Percentiles rank a stretch among this genome's conserved stretches.
Conservation (phyloP, 139 green algal genomes). For the Coccomyxa sp. region DNA sequence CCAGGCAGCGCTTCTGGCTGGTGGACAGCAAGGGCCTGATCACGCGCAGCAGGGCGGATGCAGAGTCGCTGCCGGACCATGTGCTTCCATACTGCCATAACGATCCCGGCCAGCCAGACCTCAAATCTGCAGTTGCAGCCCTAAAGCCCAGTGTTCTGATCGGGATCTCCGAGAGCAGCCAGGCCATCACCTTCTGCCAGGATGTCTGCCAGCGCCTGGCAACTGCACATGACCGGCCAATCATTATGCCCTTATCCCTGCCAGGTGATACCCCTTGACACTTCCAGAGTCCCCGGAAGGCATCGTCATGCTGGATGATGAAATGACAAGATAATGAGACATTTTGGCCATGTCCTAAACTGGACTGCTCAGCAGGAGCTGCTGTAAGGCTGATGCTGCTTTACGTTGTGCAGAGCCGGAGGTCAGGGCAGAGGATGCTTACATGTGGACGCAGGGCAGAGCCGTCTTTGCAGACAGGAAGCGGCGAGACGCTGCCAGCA, state of each 20-base stretch:
- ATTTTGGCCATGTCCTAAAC: too few species aligned
- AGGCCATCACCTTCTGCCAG: constrained; percentile 52
- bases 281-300: too few species aligned
- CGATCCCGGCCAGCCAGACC: constrained; percentile 28
- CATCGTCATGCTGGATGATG: too few species aligned
- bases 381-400: too few species aligned
- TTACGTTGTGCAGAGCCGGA: constrained; percentile 29
- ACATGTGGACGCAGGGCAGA: constrained; percentile 54
- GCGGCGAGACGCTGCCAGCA: neutral
- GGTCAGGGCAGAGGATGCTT: constrained; percentile 54
- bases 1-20: constrained; percentile 68
- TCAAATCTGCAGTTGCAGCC: constrained; percentile 56
- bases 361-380: too few species aligned
- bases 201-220: constrained; percentile 44
- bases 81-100: constrained; percentile 74
- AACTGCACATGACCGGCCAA: constrained; percentile 40
- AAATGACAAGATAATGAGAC: too few species aligned
- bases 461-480: constrained; percentile 34
- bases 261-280: neutral
- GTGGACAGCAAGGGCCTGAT: constrained; percentile 61
- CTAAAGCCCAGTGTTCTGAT: constrained; percentile 80
- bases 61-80: constrained; percentile 63
- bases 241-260: constrained; percentile 73
- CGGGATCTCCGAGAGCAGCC: constrained; percentile 34
- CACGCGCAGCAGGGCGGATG: constrained; percentile 59